A percentile compares a stretch with the other conserved stretches of the same genome.
phyloP scores from a whole-genome alignment of 129 eudicot species.

The Solidago caesia region DNA sequence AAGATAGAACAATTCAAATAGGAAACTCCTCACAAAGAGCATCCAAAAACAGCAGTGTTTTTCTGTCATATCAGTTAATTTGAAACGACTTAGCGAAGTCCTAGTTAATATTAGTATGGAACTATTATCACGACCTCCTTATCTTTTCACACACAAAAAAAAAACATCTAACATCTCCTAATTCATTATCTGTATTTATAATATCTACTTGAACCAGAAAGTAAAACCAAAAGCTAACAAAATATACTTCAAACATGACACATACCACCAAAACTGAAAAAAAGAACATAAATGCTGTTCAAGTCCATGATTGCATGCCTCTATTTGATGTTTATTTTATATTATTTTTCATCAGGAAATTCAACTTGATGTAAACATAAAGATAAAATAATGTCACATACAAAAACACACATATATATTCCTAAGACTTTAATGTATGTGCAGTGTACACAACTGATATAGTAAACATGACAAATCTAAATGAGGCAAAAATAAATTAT shows the following conservation, averaged over 20 bases:
- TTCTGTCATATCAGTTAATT: not conserved
- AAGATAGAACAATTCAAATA: not conserved
- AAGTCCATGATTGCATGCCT: slow-evolving; percentile 15
- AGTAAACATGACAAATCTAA: not conserved
- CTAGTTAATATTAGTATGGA: not conserved
- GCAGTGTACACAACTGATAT: not conserved
- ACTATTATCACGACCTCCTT: too few relatives aligned
- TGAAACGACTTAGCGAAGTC: not conserved
- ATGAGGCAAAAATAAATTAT: not conserved
- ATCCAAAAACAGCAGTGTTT: too few relatives aligned
- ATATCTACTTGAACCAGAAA: slow-evolving; percentile 13
- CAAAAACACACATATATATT: slow-evolving; percentile 4
- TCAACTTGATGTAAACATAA: slow-evolving; percentile 6
- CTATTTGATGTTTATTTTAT: slow-evolving; percentile 2
- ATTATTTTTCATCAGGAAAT: not conserved
- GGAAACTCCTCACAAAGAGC: not conserved
- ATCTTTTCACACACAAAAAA: too few relatives aligned
- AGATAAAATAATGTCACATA: not conserved
- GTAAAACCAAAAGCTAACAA: not conserved
- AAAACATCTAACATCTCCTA: slow-evolving; percentile 5
- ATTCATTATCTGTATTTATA: slow-evolving; percentile 1
- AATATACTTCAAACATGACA: not conserved
- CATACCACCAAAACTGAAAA: slow-evolving; percentile 11
- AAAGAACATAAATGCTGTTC: slow-evolving; percentile 10
- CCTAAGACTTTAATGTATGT: slow-evolving; percentile 12